A percentile compares a stretch with the other conserved stretches of the same genome.
Evolutionary conservation across 306 rosid species (phyloP).

Genomic region (Prunus kanzakura): DNA sequence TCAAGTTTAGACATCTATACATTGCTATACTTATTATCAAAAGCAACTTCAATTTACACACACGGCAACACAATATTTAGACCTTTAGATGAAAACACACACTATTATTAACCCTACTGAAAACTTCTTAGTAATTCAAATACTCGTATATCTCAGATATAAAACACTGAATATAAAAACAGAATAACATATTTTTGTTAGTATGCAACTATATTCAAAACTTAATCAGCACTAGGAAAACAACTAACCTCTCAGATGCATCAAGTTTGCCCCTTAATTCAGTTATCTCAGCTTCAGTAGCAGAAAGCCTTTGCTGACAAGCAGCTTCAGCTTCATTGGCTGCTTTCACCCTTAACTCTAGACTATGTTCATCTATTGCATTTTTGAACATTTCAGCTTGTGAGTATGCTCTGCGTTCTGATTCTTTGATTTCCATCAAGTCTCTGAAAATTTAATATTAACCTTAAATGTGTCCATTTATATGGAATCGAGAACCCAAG

Average conservation of each 20-base stretch:
- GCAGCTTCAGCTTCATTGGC: conserved; percentile 98
- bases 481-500: background rate
- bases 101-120: background rate
- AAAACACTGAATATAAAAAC: background rate
- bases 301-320: conserved; percentile 79
- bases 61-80: background rate
- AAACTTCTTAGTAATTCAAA: background rate
- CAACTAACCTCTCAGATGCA: conserved; percentile 70
- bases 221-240: background rate
- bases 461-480: conserved; percentile 20
- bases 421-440: conserved; percentile 68
- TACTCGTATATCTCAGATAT: background rate
- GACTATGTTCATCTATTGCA: conserved; percentile 91
- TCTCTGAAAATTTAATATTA: conserved; percentile 50
- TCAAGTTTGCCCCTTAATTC: conserved; percentile 69
- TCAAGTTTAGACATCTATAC: background rate
- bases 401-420: conserved; percentile 67
- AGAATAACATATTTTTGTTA: background rate
- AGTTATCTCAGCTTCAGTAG: conserved; percentile 77
- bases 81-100: background rate
- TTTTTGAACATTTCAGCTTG: conserved; percentile 72
- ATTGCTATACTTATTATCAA: background rate
- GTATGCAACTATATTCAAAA: background rate
- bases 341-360: conserved; percentile 91
- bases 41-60: background rate